Base-by-base conservation (phyloP, 164 flowering plant species). In the Vitis amurensis region DNA sequence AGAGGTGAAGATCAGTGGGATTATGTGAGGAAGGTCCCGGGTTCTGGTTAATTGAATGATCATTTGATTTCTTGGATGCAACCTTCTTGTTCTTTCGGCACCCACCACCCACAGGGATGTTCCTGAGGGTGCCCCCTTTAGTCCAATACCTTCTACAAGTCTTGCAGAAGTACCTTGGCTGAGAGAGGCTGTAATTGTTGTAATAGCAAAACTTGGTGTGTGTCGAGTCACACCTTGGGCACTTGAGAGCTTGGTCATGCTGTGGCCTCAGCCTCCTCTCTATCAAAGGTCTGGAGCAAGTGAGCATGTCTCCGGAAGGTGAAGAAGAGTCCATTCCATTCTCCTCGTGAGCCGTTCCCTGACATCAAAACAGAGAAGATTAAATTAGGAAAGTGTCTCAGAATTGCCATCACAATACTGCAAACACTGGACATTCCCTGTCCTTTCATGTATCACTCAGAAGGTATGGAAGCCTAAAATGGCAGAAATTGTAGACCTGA, bases 161-260 rank as follows among this genome's bases (percentile, higher is more conserved):
- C 82, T 87, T 90, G 88, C 95, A 90, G 67, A 90, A 90, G 83
- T 90, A 90, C 57, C 95, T 76, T 11, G 95, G 95, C 75, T 90
- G 95, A 55, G 95, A 85, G 66, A 88, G 91, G 79, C 95, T 90
- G 75, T 90, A 90, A 58, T 90, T 90, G 86, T 90, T 90, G 85
- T 90, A 90, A 87, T 90, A 90, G 74, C 95, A 90, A 55, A 90
- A 90, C 73, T 90, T 90, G 75, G 92, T 90, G 83, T 88, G 88
- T 5, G 92, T 79, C 3, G 95, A 90, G 50, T 90, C 95, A 67
- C 95, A 90, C 63, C 95, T 74, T 0, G 95, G 95, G 63, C 95
- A 90, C 59, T 87, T 89, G 64, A 84, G 84, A 11, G 88, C 83
- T 58, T 86, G 91, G 69, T 86, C 97, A 60, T 87, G 90, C 1